A percentile compares a stretch with the other conserved stretches of the same genome.
These are phyloP conservation scores for Pythium aquatile DNA, from an alignment of 352 stramenopile species.

Conservation along the genomic window DNA sequence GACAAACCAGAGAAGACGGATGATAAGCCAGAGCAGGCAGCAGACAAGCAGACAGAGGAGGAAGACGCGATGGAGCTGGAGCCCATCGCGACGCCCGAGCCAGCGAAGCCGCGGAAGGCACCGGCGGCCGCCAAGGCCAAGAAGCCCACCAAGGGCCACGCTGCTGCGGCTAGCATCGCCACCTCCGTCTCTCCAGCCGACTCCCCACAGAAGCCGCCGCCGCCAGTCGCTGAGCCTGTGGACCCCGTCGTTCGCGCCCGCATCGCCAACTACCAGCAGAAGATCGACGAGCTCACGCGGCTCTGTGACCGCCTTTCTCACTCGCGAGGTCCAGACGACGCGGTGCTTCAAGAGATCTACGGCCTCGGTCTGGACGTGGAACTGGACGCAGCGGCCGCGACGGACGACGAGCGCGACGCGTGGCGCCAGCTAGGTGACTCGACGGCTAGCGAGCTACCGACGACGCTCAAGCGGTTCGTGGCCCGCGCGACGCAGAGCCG, in stretches of 20 bases:
- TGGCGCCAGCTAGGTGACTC: constrained; percentile 26
- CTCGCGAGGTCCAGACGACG: constrained; percentile 26
- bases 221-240: constrained; percentile 25
- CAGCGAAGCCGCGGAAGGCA: constrained; percentile 11
- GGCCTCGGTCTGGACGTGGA: constrained; percentile 55
- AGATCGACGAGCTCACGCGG: constrained; percentile 68
- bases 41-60: background rate
- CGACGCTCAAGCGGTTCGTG: constrained; percentile 28
- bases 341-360: constrained; percentile 74
- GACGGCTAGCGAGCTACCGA: background rate
- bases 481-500: constrained; percentile 29
- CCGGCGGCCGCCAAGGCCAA: background rate
- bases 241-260: constrained; percentile 59
- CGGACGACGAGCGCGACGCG: constrained; percentile 7
- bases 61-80: background rate
- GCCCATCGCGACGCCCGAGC: constrained; percentile 2
- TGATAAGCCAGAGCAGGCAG: constrained; percentile 6
- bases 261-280: constrained; percentile 69
- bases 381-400: constrained; percentile 30
- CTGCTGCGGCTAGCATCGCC: background rate
- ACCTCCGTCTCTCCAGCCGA: background rate
- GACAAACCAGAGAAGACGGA: background rate
- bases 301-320: constrained; percentile 39
- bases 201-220: constrained; percentile 18
- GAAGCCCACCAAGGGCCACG: constrained; percentile 4